Conservation (phyloP, 2,329 filamentous ascomycete species). For the Ophiosphaerella narmari region DNA sequence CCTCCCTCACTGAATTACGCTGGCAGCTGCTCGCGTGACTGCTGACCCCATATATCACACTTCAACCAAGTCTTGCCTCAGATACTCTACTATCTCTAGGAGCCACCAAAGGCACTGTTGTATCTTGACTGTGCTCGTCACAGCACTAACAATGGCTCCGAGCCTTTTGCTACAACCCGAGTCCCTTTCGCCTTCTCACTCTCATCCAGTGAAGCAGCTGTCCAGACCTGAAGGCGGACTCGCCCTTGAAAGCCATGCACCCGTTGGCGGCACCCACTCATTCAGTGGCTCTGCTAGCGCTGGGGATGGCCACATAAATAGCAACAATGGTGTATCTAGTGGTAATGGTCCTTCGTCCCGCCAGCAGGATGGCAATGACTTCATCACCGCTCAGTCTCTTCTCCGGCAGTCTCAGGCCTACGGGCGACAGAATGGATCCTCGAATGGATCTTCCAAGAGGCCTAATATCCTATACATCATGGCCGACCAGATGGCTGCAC, state of each 20-base stretch:
- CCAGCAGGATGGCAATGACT: slow-evolving; percentile 22
- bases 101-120: no score
- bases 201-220: slow-evolving; percentile 21
- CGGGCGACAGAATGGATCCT: slow-evolving; percentile 18
- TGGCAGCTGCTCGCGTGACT: slow-evolving; percentile 6
- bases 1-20: slow-evolving; percentile 3
- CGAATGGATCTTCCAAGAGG: slow-evolving; percentile 41
- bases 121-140: not conserved
- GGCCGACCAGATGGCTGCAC: slow-evolving; percentile 93
- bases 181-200: slow-evolving; percentile 18
- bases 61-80: no score
- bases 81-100: no score
- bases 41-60: not conserved
- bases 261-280: slow-evolving; percentile 19
- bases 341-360: slow-evolving; percentile 13
- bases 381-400: slow-evolving; percentile 36
- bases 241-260: slow-evolving; percentile 29
- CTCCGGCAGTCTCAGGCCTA: slow-evolving; percentile 29
- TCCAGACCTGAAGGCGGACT: slow-evolving; percentile 18
- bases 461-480: slow-evolving; percentile 92
- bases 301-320: slow-evolving; percentile 17
- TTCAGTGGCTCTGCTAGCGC: slow-evolving; percentile 15
- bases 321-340: slow-evolving; percentile 14
- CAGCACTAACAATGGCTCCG: slow-evolving; percentile 31
- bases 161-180: slow-evolving; percentile 35